Evolutionary conservation across 2,329 filamentous ascomycete species (phyloP), one percentile per base, ranked within the genome.

Genomic region (Sordariomycetes sp.): DNA sequence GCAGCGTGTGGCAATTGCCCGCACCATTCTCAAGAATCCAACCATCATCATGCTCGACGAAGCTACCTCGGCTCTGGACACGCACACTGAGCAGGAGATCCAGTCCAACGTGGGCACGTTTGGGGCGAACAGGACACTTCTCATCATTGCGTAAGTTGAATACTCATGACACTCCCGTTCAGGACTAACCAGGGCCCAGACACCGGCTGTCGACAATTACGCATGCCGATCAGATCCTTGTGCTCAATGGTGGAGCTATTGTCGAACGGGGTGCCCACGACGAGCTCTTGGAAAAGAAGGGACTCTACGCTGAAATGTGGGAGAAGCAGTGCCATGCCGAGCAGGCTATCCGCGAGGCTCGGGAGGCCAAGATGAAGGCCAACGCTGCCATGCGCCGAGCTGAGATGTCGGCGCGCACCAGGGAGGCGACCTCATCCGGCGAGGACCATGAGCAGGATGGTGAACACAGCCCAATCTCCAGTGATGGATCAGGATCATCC

Each of bases 21-120:
- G 88, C 35, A 94, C 88, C 1, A 92, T 95, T 42, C 70, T 95
- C 44, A 95, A 95, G 59, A 78, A 94, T 45, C 87, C 88, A 2
- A 79, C 82, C 33, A 88, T 95, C 49, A 94, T 94, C 51, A 82
- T 95, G 61, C 68, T 95, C 25, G 88, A 95, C 53, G 88, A 95
- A 59, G 88, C 88, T 10, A 95, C 87, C 2, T 90, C 88, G 21
- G 87, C 88, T 8, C 67, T 95, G 20, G 88, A 95, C 53, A 87
- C 86, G 0, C 85, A 92, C 44, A 95, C 88, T 0, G 88, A 95
- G 57, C 84, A 93, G 55, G 83, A 93, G 52, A 94, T 95, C 39
- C 88, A 95, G 58, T 75, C 82, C 39, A 87, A 88, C 23, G 73
- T 98, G 21, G 79, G 79, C 38, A 86, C 75, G 11, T 75, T 96